Percentiles rank a stretch among this genome's conserved stretches.
Evolutionary conservation across 306 rosid genomes (phyloP).

Genomic region (Sicyos baderoa): DNA sequence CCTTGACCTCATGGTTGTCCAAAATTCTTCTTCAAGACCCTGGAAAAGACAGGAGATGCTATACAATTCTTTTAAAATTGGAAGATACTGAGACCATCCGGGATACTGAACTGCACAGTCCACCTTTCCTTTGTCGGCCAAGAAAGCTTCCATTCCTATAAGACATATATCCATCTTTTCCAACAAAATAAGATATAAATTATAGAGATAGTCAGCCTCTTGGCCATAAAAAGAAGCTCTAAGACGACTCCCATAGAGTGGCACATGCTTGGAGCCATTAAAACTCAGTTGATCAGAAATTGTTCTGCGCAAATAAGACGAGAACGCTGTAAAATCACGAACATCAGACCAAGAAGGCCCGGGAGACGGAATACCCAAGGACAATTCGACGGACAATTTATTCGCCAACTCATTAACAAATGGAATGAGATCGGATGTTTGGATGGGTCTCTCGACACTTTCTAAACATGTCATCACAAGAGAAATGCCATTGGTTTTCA

Average conservation of each 20-base stretch:
- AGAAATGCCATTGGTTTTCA: slow-evolving; percentile 27
- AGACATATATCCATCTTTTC: slow-evolving; percentile 47
- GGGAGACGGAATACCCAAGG: slow-evolving; percentile 34
- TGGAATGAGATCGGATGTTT: slow-evolving; percentile 35
- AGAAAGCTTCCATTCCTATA: slow-evolving; percentile 30
- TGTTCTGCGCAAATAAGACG: slow-evolving; percentile 31
- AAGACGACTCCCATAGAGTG: slow-evolving; percentile 7
- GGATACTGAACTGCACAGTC: slow-evolving; percentile 30
- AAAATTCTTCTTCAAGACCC: slow-evolving; percentile 41
- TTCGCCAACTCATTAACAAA: slow-evolving; percentile 44
- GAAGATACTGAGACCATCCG: slow-evolving; percentile 50
- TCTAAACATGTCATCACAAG: slow-evolving; percentile 15
- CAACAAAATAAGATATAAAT: slow-evolving; percentile 31
- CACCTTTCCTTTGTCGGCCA: slow-evolving; percentile 29
- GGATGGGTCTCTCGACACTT: slow-evolving; percentile 20
- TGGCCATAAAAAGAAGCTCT: slow-evolving; percentile 25
- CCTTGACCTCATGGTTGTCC: slow-evolving; percentile 36
- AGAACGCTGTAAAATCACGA: slow-evolving; percentile 38
- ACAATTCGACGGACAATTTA: slow-evolving; percentile 40
- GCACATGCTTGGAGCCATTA: slow-evolving; percentile 16
- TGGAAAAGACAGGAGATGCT: slow-evolving; percentile 40
- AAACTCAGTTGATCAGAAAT: slow-evolving; percentile 18
- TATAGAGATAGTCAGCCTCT: slow-evolving; percentile 38
- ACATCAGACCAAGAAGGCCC: slow-evolving; percentile 45
- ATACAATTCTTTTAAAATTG: slow-evolving; percentile 49